Percentiles rank a stretch among this genome's conserved stretches.
Conservation (phyloP, 176 grass and related monocot genomes). For the Chrysopogon serrulatus region DNA sequence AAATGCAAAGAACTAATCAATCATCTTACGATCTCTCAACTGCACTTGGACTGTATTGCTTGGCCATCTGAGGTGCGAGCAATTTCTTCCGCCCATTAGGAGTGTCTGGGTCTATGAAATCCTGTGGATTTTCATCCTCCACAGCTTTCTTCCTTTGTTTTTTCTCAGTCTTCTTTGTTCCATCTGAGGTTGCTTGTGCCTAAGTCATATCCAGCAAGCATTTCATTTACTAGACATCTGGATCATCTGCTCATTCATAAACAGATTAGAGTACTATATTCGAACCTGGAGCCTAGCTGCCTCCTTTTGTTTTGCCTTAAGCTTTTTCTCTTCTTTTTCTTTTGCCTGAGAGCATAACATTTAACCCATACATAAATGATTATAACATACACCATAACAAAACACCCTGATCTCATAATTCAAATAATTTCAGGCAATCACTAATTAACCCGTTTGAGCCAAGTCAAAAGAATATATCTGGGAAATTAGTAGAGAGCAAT, state of each 20-base stretch:
- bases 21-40: conserved; percentile 72
- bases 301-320: conserved; percentile 76
- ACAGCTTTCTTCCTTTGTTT: conserved; percentile 49
- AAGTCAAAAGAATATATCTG: not conserved
- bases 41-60: conserved; percentile 63
- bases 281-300: conserved; percentile 61
- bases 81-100: conserved; percentile 52
- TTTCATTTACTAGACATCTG: not conserved
- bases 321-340: conserved; percentile 73
- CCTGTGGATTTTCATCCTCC: conserved; percentile 75
- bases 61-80: conserved; percentile 76
- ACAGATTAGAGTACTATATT: not conserved
- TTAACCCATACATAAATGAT: not conserved
- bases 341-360: conserved; percentile 41
- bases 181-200: conserved; percentile 56
- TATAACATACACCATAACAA: not conserved
- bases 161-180: conserved; percentile 57
- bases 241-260: not conserved
- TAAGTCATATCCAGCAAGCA: not conserved
- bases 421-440: not conserved
- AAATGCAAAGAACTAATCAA: not conserved
- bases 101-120: conserved; percentile 66
- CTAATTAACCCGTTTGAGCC: not conserved
- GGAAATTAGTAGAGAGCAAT: not conserved
- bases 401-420: not conserved